Evolutionary conservation across 2,329 filamentous ascomycete genomes (phyloP).

Genomic region (Sarocladium strictum): DNA sequence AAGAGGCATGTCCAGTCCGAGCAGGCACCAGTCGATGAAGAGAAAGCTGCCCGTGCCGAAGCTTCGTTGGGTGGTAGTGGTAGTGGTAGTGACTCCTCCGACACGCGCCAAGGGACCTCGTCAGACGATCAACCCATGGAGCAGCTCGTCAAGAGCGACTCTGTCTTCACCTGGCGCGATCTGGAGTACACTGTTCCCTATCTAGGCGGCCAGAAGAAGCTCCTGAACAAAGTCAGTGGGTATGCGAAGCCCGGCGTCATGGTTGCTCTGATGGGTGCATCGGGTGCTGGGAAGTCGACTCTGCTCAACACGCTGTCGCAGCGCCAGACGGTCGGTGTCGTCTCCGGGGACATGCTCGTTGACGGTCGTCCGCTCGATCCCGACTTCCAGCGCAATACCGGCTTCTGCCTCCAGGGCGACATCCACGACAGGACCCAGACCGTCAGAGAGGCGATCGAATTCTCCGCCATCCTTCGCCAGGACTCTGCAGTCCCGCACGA

Average conservation of each 20-base stretch:
- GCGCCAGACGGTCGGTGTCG: conserved; percentile 66
- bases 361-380: conserved; percentile 62
- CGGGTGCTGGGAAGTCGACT: conserved; percentile 78
- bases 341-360: conserved; percentile 70
- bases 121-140: conserved; percentile 13
- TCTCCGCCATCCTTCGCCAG: conserved; percentile 59
- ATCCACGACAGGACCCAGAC: conserved; percentile 58
- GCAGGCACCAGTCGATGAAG: conserved; percentile 21
- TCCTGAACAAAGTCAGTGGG: conserved; percentile 53
- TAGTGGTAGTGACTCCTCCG: background rate
- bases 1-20: conserved; percentile 36
- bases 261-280: conserved; percentile 76
- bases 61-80: background rate
- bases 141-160: conserved; percentile 23
- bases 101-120: background rate
- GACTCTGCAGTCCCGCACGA: conserved; percentile 44
- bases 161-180: conserved; percentile 64
- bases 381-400: conserved; percentile 73
- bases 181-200: conserved; percentile 65
- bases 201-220: conserved; percentile 22
- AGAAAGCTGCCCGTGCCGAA: conserved; percentile 28
- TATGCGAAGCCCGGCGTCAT: conserved; percentile 76
- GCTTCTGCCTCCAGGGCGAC: conserved; percentile 58
- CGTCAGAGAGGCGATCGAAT: conserved; percentile 58
- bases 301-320: conserved; percentile 71